phyloP scores from a whole-genome alignment of 495 filamentous ascomycete genomes.

The Friedmanniomyces simplex region DNA sequence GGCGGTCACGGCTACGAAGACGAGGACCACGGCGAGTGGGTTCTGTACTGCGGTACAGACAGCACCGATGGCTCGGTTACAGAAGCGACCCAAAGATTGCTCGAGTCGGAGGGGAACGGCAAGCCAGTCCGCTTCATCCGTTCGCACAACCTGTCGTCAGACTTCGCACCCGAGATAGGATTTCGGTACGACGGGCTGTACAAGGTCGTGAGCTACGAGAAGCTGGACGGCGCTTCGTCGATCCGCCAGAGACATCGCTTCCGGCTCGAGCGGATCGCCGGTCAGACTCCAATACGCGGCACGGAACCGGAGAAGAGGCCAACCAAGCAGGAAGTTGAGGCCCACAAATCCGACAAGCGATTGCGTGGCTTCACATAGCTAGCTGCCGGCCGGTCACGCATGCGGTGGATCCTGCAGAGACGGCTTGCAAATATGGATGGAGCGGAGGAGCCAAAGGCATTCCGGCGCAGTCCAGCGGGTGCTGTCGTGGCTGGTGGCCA shows the following conservation, averaged over 20 bases:
- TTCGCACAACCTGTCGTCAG: conserved; percentile 27
- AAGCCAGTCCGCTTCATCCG: conserved; percentile 42
- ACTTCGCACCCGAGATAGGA: conserved; percentile 39
- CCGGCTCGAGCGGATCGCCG: conserved; percentile 27
- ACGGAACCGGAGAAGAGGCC: conserved; percentile 23
- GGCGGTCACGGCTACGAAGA: conserved; percentile 31
- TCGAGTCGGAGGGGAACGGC: conserved; percentile 24
- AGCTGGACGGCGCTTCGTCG: conserved; percentile 28
- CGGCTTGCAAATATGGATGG: no score
- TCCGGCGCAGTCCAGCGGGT: no score
- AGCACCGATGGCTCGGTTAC: conserved; percentile 25
- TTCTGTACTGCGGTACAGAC: conserved; percentile 46
- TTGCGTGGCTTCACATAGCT: not conserved
- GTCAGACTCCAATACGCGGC: conserved; percentile 38
- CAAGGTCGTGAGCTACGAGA: conserved; percentile 28
- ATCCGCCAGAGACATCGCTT: conserved; percentile 33
- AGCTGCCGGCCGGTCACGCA: no score
- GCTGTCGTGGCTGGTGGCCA: not conserved
- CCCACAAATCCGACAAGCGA: conserved; percentile 20
- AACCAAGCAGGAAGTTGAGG: conserved; percentile 25
- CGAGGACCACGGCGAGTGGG: conserved; percentile 37
- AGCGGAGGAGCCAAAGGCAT: no score
- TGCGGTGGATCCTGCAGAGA: no score
- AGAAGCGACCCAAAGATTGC: conserved; percentile 32
- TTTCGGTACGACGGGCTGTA: conserved; percentile 52